Base-by-base conservation (phyloP, 1,139 yeast genomes). In the Debaryomyces robertsiae region DNA sequence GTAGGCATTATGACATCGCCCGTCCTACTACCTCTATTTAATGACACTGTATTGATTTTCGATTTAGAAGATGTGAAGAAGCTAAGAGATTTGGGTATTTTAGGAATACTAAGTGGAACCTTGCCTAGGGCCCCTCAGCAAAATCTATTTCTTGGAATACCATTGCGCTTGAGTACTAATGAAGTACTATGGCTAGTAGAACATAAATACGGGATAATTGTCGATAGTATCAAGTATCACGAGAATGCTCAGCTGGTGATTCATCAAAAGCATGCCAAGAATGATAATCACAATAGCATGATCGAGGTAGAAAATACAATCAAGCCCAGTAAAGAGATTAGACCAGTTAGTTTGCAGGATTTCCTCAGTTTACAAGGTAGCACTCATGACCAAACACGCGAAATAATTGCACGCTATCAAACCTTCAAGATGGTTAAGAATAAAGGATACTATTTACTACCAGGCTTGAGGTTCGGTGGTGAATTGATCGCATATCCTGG, bases 401-500 rank as follows among this genome's bases (percentile, higher is more conserved):
- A 40, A 18, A 39, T 53, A 9, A 18, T 47, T 3, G 27, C 34
- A 9, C 37, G 46, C 36, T 62, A 61, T 31, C 49, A 50, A 6
- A 51, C 55, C 4, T 63, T 55, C 34, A 61, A 63, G 31, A 58
- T 68, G 39, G 60, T 87, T 34, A 79, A 76, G 44, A 48, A 55
- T 1, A 53, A 57, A 14, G 79, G 77, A 0, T 83, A 74, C 56
- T 85, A 58, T 51, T 49, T 90, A 16, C 73, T 90, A 27, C 96
- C 98, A 0, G 98, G 98, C 0, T 68, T 90, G 31, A 74, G 96
- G 45, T 93, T 91, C 58, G 98, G 98, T 1, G 95, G 96, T 3
- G 82, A 82, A 44, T 89, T 81, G 54, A 78, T 93, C 39, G 90
- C 93, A 2, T 93, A 93, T 52, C 98, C 98, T 0, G 98, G 97